A percentile compares a stretch with the other conserved stretches of the same genome.
Evolutionary conservation across 1,284 basidiomycete species (phyloP).

Genomic region (Ustilago cynodontis): DNA sequence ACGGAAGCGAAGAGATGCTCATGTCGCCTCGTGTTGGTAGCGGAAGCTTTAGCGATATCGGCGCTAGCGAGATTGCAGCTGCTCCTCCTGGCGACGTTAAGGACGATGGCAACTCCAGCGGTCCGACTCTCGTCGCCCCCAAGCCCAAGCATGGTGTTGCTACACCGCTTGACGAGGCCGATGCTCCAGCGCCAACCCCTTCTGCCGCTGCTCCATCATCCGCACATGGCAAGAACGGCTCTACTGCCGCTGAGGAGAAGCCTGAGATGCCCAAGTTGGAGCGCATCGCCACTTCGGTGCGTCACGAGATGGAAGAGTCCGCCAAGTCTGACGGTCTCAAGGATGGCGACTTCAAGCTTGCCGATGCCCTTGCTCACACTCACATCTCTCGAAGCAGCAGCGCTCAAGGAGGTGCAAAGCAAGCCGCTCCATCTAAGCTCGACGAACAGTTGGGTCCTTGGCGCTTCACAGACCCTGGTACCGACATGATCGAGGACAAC

Average conservation of each 20-base stretch:
- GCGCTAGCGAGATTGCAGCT: slow-evolving; percentile 37
- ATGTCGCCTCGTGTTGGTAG: slow-evolving; percentile 37
- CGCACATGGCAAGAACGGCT: background rate
- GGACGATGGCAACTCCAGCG: slow-evolving; percentile 7
- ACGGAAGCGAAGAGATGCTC: slow-evolving; percentile 31
- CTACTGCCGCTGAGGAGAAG: slow-evolving; percentile 12
- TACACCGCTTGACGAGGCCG: slow-evolving; percentile 32
- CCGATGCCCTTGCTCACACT: slow-evolving; percentile 56
- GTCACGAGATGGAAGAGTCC: slow-evolving; percentile 58
- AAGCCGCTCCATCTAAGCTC: slow-evolving; percentile 30
- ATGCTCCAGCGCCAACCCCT: slow-evolving; percentile 25
- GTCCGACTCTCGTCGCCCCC: slow-evolving; percentile 30
- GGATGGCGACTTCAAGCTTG: slow-evolving; percentile 63
- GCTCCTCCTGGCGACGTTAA: slow-evolving; percentile 40
- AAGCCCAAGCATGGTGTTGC: slow-evolving; percentile 42
- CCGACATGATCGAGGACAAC: slow-evolving; percentile 71
- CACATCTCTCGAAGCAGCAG: slow-evolving; percentile 22
- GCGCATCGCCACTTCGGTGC: slow-evolving; percentile 53
- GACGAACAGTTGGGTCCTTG: slow-evolving; percentile 70
- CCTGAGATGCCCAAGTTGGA: slow-evolving; percentile 50
- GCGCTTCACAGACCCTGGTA: slow-evolving; percentile 69
- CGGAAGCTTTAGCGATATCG: slow-evolving; percentile 31
- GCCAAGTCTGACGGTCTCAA: slow-evolving; percentile 62
- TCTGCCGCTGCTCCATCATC: slow-evolving; percentile 16
- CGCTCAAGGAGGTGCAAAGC: slow-evolving; percentile 17